Base-by-base conservation (phyloP, 1,139 yeast species). In the Ogataea hybrid region DNA sequence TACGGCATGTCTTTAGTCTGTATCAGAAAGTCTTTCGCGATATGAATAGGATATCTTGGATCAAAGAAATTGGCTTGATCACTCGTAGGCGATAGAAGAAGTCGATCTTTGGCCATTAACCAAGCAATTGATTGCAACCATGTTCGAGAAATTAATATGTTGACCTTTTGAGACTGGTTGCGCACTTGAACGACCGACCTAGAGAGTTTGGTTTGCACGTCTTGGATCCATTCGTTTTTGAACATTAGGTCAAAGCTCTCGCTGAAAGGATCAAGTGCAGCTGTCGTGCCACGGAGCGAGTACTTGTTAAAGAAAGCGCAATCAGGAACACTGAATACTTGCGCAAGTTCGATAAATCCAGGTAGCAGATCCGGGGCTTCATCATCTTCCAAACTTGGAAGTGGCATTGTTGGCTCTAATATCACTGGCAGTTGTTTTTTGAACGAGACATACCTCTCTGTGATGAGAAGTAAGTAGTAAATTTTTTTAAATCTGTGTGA, bases 71-170 rank as follows among this genome's bases (percentile, higher is more conserved):
- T 16, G 6, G n/a, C n/a, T 17, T 16, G 17, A 17, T 14, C 11
- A 6, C n/a, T 16, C 7, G 17, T 16, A 4, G 7, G n/a, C 20
- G 20, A 3, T 4, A 28, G 18, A 14, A 14, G 17, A 15, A 15
- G 31, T 16, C 15, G 31, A 11, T 17, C 31, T 11, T 16, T 28
- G 6, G 31, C 31, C 31, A 28, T 17, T 6, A 10, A 6, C 31
- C 31, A 28, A 5, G 31, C 31, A 14, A 28, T 28, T 15, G 31
- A 28, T 28, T 28, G 31, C n/a, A 28, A 15, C 31, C 31, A 28
- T 9, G 18, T 17, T 15, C 31, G 31, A 2, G 31, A 28, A 15
- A 28, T 28, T 11, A 28, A 10, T 12, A 28, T 28, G 10, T 28
- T 28, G 16, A 28, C 31, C 15, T 28, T 28, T 16, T 28, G 31